phyloP scores from a whole-genome alignment of 2,329 filamentous ascomycete species.

The Colletotrichum navitas region DNA sequence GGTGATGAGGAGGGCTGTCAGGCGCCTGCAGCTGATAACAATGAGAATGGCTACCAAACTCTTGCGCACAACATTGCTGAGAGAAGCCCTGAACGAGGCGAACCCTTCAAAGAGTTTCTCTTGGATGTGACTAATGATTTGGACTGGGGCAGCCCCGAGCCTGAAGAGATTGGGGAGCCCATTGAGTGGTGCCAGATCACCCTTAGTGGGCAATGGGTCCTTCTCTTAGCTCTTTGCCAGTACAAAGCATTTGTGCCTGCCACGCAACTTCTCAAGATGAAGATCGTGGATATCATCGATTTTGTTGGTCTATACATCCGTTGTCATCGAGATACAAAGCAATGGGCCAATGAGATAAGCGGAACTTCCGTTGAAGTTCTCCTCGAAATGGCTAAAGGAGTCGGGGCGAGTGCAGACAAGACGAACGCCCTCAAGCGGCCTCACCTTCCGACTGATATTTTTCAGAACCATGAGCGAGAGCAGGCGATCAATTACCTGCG shows the following conservation, averaged over 20 bases:
- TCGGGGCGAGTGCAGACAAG: slow-evolving; percentile 37
- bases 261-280: neutral
- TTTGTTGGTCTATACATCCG: slow-evolving; percentile 31
- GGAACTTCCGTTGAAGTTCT: slow-evolving; percentile 20
- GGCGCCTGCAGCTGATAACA: neutral
- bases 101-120: slow-evolving; percentile 20
- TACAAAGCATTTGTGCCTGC: slow-evolving; percentile 2
- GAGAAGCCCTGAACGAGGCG: neutral
- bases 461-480: slow-evolving; percentile 42
- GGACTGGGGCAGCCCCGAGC: slow-evolving; percentile 36
- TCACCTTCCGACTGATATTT: slow-evolving; percentile 44
- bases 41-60: too few relatives aligned
- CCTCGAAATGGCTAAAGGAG: slow-evolving; percentile 24
- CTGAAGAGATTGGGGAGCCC: neutral
- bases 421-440: slow-evolving; percentile 43
- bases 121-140: neutral
- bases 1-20: neutral
- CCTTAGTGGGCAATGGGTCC: slow-evolving; percentile 19
- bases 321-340: neutral
- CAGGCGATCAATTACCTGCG: slow-evolving; percentile 43
- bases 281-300: slow-evolving; percentile 4
- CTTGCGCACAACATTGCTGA: neutral
- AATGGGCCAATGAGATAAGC: slow-evolving; percentile 25
- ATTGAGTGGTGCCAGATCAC: slow-evolving; percentile 10
- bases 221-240: slow-evolving; percentile 20